Evolutionary conservation across 768 basidiomycete species (phyloP).

Genomic region (Naematelia aurantialba): DNA sequence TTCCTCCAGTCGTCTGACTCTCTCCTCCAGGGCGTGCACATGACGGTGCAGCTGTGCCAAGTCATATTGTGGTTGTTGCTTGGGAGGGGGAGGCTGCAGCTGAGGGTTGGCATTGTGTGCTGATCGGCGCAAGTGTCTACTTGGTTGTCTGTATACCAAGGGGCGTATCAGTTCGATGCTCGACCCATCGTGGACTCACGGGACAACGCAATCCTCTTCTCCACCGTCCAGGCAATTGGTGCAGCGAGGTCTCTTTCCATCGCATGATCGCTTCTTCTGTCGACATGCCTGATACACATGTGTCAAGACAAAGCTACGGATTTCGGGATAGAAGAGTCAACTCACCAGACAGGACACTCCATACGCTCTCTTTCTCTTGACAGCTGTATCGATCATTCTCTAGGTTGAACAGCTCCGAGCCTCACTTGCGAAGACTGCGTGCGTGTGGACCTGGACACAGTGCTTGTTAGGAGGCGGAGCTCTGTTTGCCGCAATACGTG

Average conservation of each 20-base stretch:
- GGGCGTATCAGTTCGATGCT: too few relatives aligned
- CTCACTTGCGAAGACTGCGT: too few relatives aligned
- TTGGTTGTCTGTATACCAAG: not conserved
- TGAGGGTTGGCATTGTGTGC: not conserved
- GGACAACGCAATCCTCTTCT: constrained; percentile 8
- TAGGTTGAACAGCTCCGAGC: not conserved
- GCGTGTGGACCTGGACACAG: too few relatives aligned
- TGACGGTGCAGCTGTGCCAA: not conserved
- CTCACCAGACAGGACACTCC: constrained; percentile 10
- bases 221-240: not conserved
- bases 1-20: not conserved
- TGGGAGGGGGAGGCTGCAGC: not conserved
- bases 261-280: constrained; percentile 10
- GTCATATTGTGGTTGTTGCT: not conserved
- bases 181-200: constrained; percentile 4
- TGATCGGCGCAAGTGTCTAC: not conserved
- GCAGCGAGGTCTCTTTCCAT: constrained; percentile 9
- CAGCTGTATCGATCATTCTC: not conserved
- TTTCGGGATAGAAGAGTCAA: not conserved
- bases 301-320: not conserved
- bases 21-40: not conserved
- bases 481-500: too few relatives aligned
- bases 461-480: too few relatives aligned
- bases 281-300: constrained; percentile 12
- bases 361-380: constrained; percentile 6